phyloP scores from a whole-genome alignment of 2,329 filamentous ascomycete genomes.

The Botrytis aclada region DNA sequence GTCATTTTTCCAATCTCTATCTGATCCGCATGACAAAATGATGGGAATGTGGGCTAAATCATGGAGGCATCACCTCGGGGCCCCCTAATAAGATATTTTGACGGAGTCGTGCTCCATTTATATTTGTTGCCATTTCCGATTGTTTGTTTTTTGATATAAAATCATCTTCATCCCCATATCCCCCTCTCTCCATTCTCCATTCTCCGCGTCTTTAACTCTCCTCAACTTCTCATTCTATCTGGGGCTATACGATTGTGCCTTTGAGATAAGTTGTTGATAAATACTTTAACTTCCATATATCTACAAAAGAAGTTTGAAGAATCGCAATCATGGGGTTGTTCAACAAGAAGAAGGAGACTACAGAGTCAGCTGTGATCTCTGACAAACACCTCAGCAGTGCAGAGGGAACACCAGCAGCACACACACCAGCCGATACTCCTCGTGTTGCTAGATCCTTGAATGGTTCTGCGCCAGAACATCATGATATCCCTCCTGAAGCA shows the following conservation, averaged over 20 bases:
- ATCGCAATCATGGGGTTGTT: constrained; percentile 22
- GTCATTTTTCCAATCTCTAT: neutral
- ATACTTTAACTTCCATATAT: neutral
- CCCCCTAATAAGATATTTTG: neutral
- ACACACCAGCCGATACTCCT: constrained; percentile 21
- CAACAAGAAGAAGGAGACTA: constrained; percentile 19
- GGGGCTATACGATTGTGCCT: neutral
- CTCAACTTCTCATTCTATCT: neutral
- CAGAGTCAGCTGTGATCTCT: constrained; percentile 8
- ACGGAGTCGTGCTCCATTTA: neutral
- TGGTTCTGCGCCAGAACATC: constrained; percentile 5
- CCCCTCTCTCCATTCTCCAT: constrained; percentile 3
- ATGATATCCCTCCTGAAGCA: constrained; percentile 6
- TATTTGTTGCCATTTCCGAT: neutral
- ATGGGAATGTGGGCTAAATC: constrained; percentile 10
- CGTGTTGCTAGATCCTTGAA: constrained; percentile 14
- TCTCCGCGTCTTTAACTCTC: constrained; percentile 2
- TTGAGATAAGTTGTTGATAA: neutral
- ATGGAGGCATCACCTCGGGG: constrained; percentile 7
- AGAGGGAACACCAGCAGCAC: constrained; percentile 20
- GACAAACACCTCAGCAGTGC: constrained; percentile 21
- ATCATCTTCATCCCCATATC: neutral
- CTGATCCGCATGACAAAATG: constrained; percentile 3
- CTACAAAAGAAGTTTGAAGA: neutral
- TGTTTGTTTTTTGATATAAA: constrained; percentile 3